These are phyloP conservation scores for Naganishia vishniacii DNA, from an alignment of 768 basidiomycete genomes.

Conservation along the genomic window DNA sequence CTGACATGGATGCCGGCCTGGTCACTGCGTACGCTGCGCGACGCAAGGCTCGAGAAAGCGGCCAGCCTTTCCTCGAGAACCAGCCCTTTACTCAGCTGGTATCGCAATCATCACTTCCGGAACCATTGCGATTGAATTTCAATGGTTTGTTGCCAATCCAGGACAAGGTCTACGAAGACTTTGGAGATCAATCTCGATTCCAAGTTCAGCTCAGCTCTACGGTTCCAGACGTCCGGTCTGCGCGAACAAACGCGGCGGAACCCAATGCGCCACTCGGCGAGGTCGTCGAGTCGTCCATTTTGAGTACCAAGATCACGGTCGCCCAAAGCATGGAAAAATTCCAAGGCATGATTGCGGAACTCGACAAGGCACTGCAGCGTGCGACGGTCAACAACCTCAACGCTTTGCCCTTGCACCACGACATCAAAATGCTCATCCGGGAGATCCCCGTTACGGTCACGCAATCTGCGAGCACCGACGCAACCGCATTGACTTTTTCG, in stretches of 20 bases:
- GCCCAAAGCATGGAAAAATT: slow-evolving; percentile 86
- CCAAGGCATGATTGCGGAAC: slow-evolving; percentile 57
- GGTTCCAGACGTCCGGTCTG: slow-evolving; percentile 58
- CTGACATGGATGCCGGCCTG: slow-evolving; percentile 88
- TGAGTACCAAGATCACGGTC: slow-evolving; percentile 46
- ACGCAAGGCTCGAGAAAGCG: slow-evolving; percentile 74
- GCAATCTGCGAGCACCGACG: slow-evolving; percentile 70
- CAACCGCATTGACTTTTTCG: slow-evolving; percentile 83
- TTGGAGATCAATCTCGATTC: slow-evolving; percentile 58
- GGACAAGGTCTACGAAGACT: slow-evolving; percentile 88
- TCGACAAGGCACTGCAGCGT: slow-evolving; percentile 74
- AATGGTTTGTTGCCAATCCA: slow-evolving; percentile 77
- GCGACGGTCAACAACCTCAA: slow-evolving; percentile 67
- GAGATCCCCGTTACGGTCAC: slow-evolving; percentile 77
- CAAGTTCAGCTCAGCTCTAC: slow-evolving; percentile 40
- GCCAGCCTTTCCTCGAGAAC: slow-evolving; percentile 84
- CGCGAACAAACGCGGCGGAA: slow-evolving; percentile 27
- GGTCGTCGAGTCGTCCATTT: slow-evolving; percentile 30
- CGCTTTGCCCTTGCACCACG: slow-evolving; percentile 71
- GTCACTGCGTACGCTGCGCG: slow-evolving; percentile 72
- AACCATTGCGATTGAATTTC: slow-evolving; percentile 76
- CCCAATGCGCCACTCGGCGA: slow-evolving; percentile 22
- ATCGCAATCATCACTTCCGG: slow-evolving; percentile 76
- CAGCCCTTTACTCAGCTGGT: slow-evolving; percentile 56
- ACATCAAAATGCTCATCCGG: slow-evolving; percentile 74